Evolutionary conservation across 2,329 filamentous ascomycete species (phyloP), one percentile per base, ranked within the genome.

Genomic region (Cadophora gregata): DNA sequence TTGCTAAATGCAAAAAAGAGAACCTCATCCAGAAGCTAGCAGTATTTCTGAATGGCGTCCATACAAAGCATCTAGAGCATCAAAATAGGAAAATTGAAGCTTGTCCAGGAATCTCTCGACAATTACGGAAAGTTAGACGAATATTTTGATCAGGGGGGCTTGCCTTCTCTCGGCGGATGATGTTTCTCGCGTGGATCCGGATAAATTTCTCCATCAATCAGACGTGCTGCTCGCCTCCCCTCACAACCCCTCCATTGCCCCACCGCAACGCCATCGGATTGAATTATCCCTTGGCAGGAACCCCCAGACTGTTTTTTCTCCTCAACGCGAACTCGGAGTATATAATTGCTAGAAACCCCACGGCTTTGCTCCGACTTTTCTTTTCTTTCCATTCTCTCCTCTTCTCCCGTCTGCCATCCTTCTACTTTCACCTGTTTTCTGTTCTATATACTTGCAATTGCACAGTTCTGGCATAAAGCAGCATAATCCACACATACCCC

Each of bases 131-230:
- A 53, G 50, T 31, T 19, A n/a, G 16, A 53, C 27, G 27, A 31
- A 53, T 31, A 53, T 19, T 31, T 19, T 29, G 14, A n/a, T 31
- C 38, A 19, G 25, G 16, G n/a, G 14, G 14, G 50, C 27, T 53
- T 12, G 14, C 50, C 25, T 31, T 53, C 50, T 31, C n/a, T 53
- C 50, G 25, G 31, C n/a, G 53, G 33, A 21, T 42, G 55, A 38
- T 38, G 31, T 38, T 58, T 58, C 33, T 58, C 25, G 55, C 33
- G 55, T 19, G 9, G 7, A 51, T 36, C 47, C 47, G 29, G 29
- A 36, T 51, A 24, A 62, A 36, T 69, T 70, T 70, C 64, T 70
- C 68, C 68, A 68, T 67, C 68, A 70, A 70, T 70, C 66, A 70
- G 31, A 48, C 19, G 53, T 38, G 3, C 16, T 53, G 27, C 14